Conservation (phyloP, 805 yeast genomes). For the Cyberlindnera misumaiensis region DNA sequence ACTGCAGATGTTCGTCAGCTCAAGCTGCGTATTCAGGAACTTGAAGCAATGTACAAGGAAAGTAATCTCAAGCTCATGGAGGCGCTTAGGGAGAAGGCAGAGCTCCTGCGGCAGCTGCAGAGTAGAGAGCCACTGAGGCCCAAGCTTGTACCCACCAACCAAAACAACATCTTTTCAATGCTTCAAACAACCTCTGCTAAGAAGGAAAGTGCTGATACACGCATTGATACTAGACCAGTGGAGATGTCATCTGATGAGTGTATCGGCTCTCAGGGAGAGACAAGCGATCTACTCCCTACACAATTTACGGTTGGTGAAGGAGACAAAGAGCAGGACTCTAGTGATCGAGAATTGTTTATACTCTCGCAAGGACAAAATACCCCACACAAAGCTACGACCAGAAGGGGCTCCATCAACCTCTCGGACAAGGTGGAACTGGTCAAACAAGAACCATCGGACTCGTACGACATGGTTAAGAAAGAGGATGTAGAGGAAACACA, state of each 20-base stretch:
- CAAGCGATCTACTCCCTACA: conserved; percentile 5
- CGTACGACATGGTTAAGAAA: conserved; percentile 5
- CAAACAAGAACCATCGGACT: conserved; percentile 7
- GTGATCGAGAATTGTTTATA: too few relatives aligned
- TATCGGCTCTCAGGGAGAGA: not conserved
- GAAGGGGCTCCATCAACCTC: conserved; percentile 12
- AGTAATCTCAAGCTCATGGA: too few relatives aligned
- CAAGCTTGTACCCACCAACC: not conserved
- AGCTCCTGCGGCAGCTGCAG: not conserved
- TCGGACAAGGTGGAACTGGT: conserved; percentile 4
- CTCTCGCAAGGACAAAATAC: too few relatives aligned
- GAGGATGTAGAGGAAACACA: not conserved
- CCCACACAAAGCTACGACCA: not conserved
- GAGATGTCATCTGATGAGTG: not conserved
- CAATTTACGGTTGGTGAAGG: conserved; percentile 4
- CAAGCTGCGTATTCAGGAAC: too few relatives aligned
- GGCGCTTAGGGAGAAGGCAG: too few relatives aligned
- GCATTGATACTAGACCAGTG: not conserved
- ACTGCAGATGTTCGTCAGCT: not conserved
- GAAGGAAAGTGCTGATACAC: not conserved
- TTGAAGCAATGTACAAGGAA: too few relatives aligned
- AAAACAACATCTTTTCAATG: not conserved
- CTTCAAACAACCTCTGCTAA: not conserved
- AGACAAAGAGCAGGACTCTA: not conserved
- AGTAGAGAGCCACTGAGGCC: not conserved